phyloP scores from a whole-genome alignment of 768 basidiomycete species.

The Calocera cornea region DNA sequence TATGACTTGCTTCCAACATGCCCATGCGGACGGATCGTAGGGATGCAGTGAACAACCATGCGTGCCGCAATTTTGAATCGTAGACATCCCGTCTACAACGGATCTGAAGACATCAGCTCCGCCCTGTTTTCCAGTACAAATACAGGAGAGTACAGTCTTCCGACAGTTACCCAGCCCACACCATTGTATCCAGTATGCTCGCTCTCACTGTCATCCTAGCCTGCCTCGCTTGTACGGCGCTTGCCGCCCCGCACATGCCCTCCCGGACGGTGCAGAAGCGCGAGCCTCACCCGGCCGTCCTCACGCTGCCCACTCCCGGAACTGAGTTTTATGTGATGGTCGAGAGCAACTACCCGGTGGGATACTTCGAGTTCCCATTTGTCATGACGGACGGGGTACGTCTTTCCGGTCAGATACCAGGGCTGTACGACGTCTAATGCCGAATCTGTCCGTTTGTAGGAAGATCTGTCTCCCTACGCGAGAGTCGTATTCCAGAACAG shows the following conservation, averaged over 20 bases:
- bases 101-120: too few relatives aligned
- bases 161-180: neutral
- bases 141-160: neutral
- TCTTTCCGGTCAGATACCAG: neutral
- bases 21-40: too few relatives aligned
- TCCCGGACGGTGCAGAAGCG: neutral
- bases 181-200: neutral
- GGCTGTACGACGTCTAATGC: too few relatives aligned
- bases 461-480: neutral
- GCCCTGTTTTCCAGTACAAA: neutral
- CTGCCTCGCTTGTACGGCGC: neutral
- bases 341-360: neutral
- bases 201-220: neutral
- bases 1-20: too few relatives aligned
- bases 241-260: neutral
- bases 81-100: too few relatives aligned
- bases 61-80: too few relatives aligned
- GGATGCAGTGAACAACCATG: too few relatives aligned
- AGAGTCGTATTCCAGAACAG: neutral
- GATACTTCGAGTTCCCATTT: neutral
- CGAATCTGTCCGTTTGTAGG: neutral
- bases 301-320: neutral
- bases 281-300: neutral
- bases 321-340: neutral
- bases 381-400: neutral